Conservation (phyloP, 768 basidiomycete genomes). For the Psilocybe sp. region DNA sequence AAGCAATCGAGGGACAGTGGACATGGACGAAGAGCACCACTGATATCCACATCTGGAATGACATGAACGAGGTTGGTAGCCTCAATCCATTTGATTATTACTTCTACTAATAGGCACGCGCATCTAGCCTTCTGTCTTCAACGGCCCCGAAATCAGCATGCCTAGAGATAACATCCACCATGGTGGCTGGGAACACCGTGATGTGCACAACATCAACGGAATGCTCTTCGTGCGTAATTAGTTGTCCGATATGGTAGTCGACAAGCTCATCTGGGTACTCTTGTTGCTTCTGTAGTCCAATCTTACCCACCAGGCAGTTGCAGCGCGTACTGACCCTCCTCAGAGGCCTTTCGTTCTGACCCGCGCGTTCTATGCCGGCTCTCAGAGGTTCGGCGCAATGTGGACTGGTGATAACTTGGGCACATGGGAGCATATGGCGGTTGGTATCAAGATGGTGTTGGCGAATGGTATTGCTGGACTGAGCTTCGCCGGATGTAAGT, state of each 20-base stretch:
- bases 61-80: conserved; percentile 90
- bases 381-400: conserved; percentile 94
- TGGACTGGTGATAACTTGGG: conserved; percentile 99
- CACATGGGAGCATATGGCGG: conserved; percentile 96
- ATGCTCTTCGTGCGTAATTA: conserved; percentile 75
- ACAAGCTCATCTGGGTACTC: background rate
- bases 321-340: conserved; percentile 67
- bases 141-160: conserved; percentile 91
- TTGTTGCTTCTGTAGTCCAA: conserved; percentile 58
- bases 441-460: conserved; percentile 91
- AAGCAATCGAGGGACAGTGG: conserved; percentile 55
- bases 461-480: conserved; percentile 87
- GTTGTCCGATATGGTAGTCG: background rate
- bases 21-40: conserved; percentile 80
- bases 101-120: background rate
- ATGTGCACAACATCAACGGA: conserved; percentile 96
- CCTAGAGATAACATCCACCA: conserved; percentile 71
- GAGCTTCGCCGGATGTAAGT: conserved; percentile 86
- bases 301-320: conserved; percentile 76
- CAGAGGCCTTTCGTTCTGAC: conserved; percentile 94
- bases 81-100: background rate
- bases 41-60: conserved; percentile 94
- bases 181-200: conserved; percentile 97
- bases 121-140: conserved; percentile 87
- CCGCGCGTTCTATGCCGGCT: conserved; percentile 92